Base-by-base conservation (phyloP, 2,329 filamentous ascomycete species). In the Sclerotinia subarctica region DNA sequence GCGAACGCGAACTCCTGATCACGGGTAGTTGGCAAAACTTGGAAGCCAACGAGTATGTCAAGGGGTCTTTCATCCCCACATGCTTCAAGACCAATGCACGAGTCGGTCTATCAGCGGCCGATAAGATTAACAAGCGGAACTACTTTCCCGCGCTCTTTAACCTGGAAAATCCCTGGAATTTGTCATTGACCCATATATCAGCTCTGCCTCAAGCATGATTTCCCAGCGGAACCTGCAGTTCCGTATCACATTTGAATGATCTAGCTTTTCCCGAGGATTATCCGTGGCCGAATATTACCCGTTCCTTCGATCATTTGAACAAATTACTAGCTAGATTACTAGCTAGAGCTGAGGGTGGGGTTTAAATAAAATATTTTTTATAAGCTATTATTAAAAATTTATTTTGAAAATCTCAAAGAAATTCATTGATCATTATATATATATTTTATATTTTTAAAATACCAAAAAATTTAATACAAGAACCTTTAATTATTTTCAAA, bases 261-360 rank as follows among this genome's bases (percentile, higher is more conserved):
- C 19, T 5, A 44, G 5, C 17, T 64, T 13, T 1, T 21, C 21
- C 62, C 62, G 62, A 64, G 21, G 49, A 54, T 44, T 11, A 15
- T 11, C 62, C 62, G 15, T 10, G 0, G 2, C 64, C 64, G 64
- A 66, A 21, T 32, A 58, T 66, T 49, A 59, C 26, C 63, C 63
- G 26, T 1, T 21, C 3, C 21, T 44, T 19, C 19, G 19, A n/a
- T 19, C 19, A 8, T 32, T 29, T n/a, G 8, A 35, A 26, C 26
- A 24, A 6, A 35, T 35, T 35, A 32, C 32, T 32, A 32, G 3
- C 32, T 32, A n/a, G n/a, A n/a, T n/a, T n/a, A n/a, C n/a, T n/a
- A 29, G 11, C 38, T 15, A 38, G 2, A 3, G 38, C 38, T 42
- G 35, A 13, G 35, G 35, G 35, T 35, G 35, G 35, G 11, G 35